A percentile compares a stretch with the other conserved stretches of the same genome.
Evolutionary conservation across 495 filamentous ascomycete genomes (phyloP).

Genomic region (Jackrogersella multiformis): DNA sequence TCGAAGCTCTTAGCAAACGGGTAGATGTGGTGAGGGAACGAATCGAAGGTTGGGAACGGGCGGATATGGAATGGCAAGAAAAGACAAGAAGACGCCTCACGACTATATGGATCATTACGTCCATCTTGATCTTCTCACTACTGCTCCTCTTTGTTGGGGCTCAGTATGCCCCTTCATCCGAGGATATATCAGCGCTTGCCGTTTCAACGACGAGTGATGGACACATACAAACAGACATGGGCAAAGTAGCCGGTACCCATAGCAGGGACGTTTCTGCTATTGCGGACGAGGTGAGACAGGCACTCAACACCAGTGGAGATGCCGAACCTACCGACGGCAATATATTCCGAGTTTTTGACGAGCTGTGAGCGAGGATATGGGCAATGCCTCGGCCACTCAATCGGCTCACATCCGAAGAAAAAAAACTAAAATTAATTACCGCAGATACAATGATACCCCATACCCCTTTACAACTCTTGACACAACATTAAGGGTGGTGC

Average conservation of each 20-base stretch:
- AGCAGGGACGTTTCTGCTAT: slow-evolving; percentile 30
- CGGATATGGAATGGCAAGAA: slow-evolving; percentile 77
- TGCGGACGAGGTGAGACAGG: slow-evolving; percentile 42
- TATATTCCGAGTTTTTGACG: slow-evolving; percentile 54
- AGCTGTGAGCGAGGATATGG: slow-evolving; percentile 46
- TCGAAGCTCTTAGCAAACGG: slow-evolving; percentile 69
- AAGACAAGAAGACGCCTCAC: slow-evolving; percentile 69
- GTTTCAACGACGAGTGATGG: slow-evolving; percentile 9
- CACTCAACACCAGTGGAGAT: slow-evolving; percentile 27
- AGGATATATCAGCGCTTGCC: slow-evolving; percentile 6
- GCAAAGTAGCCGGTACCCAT: slow-evolving; percentile 24
- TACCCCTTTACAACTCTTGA: neutral
- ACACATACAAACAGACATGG: slow-evolving; percentile 10
- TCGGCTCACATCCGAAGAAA: neutral
- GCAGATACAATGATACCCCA: slow-evolving; percentile 15
- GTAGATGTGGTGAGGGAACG: slow-evolving; percentile 70
- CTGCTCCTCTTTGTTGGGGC: slow-evolving; percentile 53
- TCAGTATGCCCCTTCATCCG: slow-evolving; percentile 48
- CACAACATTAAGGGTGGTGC: neutral
- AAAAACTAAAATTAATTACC: neutral
- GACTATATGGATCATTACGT: slow-evolving; percentile 67
- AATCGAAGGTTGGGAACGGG: slow-evolving; percentile 76
- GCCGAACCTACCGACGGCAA: slow-evolving; percentile 27
- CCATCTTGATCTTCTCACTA: slow-evolving; percentile 56
- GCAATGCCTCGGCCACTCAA: neutral